Percentiles rank a stretch among this genome's conserved stretches.
Conservation (phyloP, 148 eudicot genomes). For the Chenopodium berlandieri region DNA sequence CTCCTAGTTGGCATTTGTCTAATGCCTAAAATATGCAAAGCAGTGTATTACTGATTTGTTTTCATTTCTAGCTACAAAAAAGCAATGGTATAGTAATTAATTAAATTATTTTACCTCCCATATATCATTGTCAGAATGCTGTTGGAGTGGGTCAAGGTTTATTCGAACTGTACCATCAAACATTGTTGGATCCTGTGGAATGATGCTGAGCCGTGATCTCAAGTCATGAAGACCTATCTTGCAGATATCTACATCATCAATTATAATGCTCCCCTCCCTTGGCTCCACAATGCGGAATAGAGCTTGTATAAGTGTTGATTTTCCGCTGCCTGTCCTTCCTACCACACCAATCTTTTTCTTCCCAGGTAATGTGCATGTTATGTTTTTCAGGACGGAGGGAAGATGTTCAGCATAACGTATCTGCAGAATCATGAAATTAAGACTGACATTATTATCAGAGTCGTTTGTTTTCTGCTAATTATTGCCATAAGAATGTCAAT, state of each 20-base stretch:
- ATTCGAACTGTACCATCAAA: constrained; percentile 94
- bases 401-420: constrained; percentile 94
- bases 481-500: neutral
- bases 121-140: constrained; percentile 63
- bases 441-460: neutral
- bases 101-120: constrained; percentile 64
- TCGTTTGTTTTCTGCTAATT: neutral
- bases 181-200: constrained; percentile 98
- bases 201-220: constrained; percentile 89
- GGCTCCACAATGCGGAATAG: constrained; percentile 87
- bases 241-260: constrained; percentile 76
- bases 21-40: constrained; percentile 51
- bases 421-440: constrained; percentile 39
- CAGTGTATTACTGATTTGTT: neutral
- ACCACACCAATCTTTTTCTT: constrained; percentile 89
- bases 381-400: constrained; percentile 80
- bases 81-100: neutral
- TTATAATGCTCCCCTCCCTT: constrained; percentile 64
- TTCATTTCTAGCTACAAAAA: neutral
- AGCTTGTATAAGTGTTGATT: constrained; percentile 95
- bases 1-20: constrained; percentile 90
- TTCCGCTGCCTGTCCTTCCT: constrained; percentile 97
- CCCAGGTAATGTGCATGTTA: constrained; percentile 91
- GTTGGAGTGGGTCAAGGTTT: constrained; percentile 85
- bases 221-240: constrained; percentile 89